These are phyloP conservation scores for Ceratocystis variospora DNA, from an alignment of 2,329 filamentous ascomycete genomes.

Conservation along the genomic window DNA sequence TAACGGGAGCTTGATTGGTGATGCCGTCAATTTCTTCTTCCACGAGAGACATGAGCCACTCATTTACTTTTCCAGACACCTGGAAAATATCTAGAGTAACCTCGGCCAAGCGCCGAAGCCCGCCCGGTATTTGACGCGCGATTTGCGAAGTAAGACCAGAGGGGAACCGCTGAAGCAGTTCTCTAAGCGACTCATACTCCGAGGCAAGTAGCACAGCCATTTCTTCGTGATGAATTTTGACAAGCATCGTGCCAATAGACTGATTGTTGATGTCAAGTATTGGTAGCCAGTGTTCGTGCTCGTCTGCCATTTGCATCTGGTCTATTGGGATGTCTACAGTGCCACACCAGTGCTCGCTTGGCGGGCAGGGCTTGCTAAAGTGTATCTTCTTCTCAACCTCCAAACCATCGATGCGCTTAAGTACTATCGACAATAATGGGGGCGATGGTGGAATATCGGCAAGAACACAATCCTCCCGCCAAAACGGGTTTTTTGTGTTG, in stretches of 20 bases:
- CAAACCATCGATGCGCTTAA: conserved; percentile 51
- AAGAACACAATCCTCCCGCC: conserved; percentile 71
- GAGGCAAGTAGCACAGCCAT: conserved; percentile 74
- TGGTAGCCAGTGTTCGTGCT: conserved; percentile 78
- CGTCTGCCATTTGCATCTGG: conserved; percentile 61
- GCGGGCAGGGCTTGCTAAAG: conserved; percentile 12
- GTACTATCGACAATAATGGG: conserved; percentile 53
- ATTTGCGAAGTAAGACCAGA: conserved; percentile 76
- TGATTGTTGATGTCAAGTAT: conserved; percentile 65
- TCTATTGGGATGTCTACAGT: conserved; percentile 72
- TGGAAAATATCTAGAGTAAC: conserved; percentile 90
- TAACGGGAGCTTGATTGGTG: conserved; percentile 64
- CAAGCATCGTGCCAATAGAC: conserved; percentile 66
- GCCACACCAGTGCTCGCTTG: conserved; percentile 46
- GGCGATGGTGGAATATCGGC: conserved; percentile 55
- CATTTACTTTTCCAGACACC: conserved; percentile 66
- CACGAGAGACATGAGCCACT: conserved; percentile 86
- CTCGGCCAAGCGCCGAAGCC: conserved; percentile 69
- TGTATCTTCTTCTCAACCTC: conserved; percentile 20
- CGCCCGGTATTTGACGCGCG: conserved; percentile 60
- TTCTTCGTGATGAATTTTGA: conserved; percentile 75
- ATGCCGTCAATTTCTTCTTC: conserved; percentile 96
- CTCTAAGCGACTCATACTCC: conserved; percentile 72
- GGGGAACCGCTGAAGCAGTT: conserved; percentile 72
- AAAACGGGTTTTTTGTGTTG: conserved; percentile 62